phyloP scores from a whole-genome alignment of 306 rosid species.

The Fagus sylvatica region DNA sequence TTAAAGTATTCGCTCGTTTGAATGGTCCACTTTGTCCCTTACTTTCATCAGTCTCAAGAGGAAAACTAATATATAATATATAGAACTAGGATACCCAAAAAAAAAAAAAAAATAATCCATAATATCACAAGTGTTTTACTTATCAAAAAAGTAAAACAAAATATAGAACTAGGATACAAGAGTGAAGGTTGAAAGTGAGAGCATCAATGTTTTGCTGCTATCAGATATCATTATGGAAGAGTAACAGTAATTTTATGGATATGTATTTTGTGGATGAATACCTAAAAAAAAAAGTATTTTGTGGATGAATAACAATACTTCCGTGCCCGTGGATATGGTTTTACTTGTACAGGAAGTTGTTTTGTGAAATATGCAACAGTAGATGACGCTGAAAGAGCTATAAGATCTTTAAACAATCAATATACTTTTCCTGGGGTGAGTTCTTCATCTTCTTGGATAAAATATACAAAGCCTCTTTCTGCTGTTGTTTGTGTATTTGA shows the following conservation, averaged over 20 bases:
- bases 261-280: neutral
- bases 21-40: neutral
- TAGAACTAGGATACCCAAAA: neutral
- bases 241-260: neutral
- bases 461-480: slow-evolving; percentile 16
- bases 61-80: too few relatives aligned
- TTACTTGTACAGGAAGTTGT: slow-evolving; percentile 69
- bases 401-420: slow-evolving; percentile 64
- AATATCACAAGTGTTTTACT: too few relatives aligned
- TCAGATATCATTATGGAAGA: neutral
- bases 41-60: neutral
- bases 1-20: neutral
- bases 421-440: slow-evolving; percentile 81
- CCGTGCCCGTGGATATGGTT: slow-evolving; percentile 27
- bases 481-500: slow-evolving; percentile 19
- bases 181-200: neutral
- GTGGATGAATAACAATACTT: slow-evolving; percentile 9
- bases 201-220: neutral
- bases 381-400: slow-evolving; percentile 78
- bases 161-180: neutral
- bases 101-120: too few relatives aligned
- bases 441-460: slow-evolving; percentile 17
- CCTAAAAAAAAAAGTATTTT: too few relatives aligned
- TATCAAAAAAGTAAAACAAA: too few relatives aligned
- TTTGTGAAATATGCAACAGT: slow-evolving; percentile 74